Conservation (phyloP, 2,329 filamentous ascomycete genomes). For the Exophiala sideris region DNA sequence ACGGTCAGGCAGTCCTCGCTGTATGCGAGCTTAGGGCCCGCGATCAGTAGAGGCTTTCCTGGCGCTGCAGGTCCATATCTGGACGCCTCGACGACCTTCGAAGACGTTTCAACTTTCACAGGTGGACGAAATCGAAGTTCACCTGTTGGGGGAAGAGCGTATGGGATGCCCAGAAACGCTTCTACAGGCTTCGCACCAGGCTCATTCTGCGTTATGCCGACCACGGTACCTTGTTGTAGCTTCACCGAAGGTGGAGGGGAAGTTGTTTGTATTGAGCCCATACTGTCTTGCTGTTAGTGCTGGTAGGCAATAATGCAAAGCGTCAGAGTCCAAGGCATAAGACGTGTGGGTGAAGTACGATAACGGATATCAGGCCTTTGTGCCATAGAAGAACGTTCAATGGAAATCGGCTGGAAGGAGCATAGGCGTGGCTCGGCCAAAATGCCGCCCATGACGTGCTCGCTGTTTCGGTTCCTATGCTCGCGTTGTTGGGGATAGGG, state of each 20-base stretch:
- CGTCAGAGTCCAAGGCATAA: too few relatives aligned
- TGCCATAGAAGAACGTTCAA: too few relatives aligned
- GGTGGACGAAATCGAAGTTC: slow-evolving; percentile 47
- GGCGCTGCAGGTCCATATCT: slow-evolving; percentile 34
- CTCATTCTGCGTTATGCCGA: not conserved
- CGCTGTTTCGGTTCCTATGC: too few relatives aligned
- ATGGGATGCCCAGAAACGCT: slow-evolving; percentile 50
- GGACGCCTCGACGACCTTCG: slow-evolving; percentile 35
- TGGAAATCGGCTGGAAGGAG: too few relatives aligned
- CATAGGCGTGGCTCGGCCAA: not conserved
- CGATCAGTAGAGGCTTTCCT: slow-evolving; percentile 47
- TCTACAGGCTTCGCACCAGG: slow-evolving; percentile 20
- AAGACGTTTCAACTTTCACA: slow-evolving; percentile 29
- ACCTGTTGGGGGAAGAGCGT: slow-evolving; percentile 47
- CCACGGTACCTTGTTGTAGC: slow-evolving; percentile 7
- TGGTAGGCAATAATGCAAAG: too few relatives aligned
- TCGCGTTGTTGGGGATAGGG: too few relatives aligned
- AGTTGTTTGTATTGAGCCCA: not conserved
- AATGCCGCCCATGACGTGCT: not conserved
- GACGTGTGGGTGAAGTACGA: too few relatives aligned
- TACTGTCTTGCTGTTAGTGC: not conserved
- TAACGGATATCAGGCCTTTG: too few relatives aligned
- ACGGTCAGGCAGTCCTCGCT: slow-evolving; percentile 29
- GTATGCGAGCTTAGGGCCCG: slow-evolving; percentile 49
- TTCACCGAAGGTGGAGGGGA: slow-evolving; percentile 10